These are phyloP conservation scores for Potentilla sterilis DNA, from an alignment of 306 rosid genomes.

Conservation along the genomic window DNA sequence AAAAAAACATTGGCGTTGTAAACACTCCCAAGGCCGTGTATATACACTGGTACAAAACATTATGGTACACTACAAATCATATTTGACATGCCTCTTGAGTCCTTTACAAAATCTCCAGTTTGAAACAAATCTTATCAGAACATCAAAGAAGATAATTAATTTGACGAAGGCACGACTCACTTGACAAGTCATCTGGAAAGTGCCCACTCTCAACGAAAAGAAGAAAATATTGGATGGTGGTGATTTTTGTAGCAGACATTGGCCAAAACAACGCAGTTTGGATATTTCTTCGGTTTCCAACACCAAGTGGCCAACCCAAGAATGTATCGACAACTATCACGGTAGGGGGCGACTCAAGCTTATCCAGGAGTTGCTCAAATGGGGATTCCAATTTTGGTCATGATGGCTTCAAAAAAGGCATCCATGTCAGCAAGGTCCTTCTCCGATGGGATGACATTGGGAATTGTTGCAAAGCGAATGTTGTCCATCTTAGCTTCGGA, in stretches of 20 bases:
- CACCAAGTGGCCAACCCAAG: conserved; percentile 29
- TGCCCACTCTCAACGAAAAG: conserved; percentile 31
- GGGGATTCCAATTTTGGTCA: conserved; percentile 53
- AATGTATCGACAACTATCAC: conserved; percentile 30
- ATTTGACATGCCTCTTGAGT: no score
- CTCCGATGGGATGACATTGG: conserved; percentile 45
- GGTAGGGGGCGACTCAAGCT: conserved; percentile 19
- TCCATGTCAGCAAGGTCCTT: neutral
- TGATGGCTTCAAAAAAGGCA: conserved; percentile 30
- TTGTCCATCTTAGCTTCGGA: conserved; percentile 34
- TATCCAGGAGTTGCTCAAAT: conserved; percentile 30
- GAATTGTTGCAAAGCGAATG: conserved; percentile 32
- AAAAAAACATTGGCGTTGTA: no score
- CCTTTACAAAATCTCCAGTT: no score
- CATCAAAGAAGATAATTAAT: no score
- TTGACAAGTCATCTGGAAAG: conserved; percentile 21
- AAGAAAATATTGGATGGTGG: conserved; percentile 28
- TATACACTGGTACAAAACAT: no score
- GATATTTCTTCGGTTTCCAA: conserved; percentile 40
- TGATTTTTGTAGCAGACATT: conserved; percentile 26
- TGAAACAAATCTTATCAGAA: no score
- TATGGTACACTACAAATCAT: no score
- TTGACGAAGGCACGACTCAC: conserved; percentile 17
- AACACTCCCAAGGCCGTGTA: no score
- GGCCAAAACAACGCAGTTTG: conserved; percentile 47